phyloP scores from a whole-genome alignment of 768 basidiomycete species.

The Boletus patriciae region DNA sequence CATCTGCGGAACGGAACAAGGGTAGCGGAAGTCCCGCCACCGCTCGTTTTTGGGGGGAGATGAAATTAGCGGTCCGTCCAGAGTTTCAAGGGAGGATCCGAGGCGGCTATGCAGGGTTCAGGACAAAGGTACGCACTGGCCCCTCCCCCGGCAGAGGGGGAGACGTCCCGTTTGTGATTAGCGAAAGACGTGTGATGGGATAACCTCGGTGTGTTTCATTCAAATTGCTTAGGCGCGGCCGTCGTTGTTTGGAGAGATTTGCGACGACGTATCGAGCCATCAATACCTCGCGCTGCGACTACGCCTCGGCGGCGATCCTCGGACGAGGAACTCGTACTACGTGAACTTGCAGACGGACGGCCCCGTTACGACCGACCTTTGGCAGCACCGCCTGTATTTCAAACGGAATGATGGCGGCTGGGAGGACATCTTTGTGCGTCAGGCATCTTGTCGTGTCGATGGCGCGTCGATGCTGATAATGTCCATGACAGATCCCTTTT shows the following conservation, averaged over 20 bases:
- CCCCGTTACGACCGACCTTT: slow-evolving; percentile 78
- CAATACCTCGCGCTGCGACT: slow-evolving; percentile 79
- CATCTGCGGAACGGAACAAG: slow-evolving; percentile 45
- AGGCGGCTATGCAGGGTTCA: slow-evolving; percentile 88
- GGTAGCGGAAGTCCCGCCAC: slow-evolving; percentile 51
- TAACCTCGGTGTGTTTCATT: background rate
- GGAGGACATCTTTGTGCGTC: slow-evolving; percentile 81
- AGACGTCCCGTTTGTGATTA: background rate
- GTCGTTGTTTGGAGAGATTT: slow-evolving; percentile 84
- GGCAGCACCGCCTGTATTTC: slow-evolving; percentile 92
- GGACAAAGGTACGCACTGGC: slow-evolving; percentile 64
- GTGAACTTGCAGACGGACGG: slow-evolving; percentile 93
- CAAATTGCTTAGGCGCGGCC: slow-evolving; percentile 54
- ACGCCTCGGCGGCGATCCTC: slow-evolving; percentile 72
- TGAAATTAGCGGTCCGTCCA: slow-evolving; percentile 67
- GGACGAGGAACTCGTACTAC: slow-evolving; percentile 82
- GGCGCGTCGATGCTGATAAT: slow-evolving; percentile 2
- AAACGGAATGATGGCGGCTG: slow-evolving; percentile 61
- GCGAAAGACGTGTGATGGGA: background rate
- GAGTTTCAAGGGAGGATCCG: slow-evolving; percentile 68
- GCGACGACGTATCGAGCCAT: slow-evolving; percentile 82
- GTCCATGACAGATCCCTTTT: slow-evolving; percentile 69
- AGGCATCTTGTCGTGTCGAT: background rate
- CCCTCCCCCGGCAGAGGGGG: background rate
- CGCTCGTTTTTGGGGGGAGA: slow-evolving; percentile 77